Evolutionary conservation across 306 rosid genomes (phyloP), one percentile per base, ranked within the genome.

Genomic region (Begonia fuchsioides): DNA sequence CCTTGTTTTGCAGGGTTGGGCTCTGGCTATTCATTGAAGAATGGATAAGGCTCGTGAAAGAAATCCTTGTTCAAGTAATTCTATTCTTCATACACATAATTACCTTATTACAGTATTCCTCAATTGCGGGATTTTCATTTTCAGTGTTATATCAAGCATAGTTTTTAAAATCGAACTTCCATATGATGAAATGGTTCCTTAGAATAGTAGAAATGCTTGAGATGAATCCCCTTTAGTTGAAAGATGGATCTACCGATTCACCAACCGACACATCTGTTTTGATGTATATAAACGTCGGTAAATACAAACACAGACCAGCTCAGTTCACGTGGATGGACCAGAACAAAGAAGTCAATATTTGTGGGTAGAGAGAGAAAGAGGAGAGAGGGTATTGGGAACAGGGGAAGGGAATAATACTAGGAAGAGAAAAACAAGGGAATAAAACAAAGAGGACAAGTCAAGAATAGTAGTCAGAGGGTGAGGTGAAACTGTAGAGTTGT

Each of bases 1-100:
- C n/a, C n/a, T n/a, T n/a, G n/a, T n/a, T n/a, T 41, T 41, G 45
- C 45, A 41, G 45, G 45, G 45, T 41, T 41, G 45, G 45, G 45
- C 12, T n/a, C 45, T 41, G 35, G 35, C 35, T 26, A 2, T 7
- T 41, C 6, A 41, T 41, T 0, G 1, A n/a, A 41, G 12, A 41
- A 41, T 26, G 32, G 32, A 1, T 11, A 41, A 41, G 45, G 12
- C 45, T 41, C 14, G 10, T n/a, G 13, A 41, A n/a, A 11, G 12
- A 11, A 41, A 11, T 41, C 45, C 14, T 11, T n/a, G n/a, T 3
- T 11, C 12, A 11, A n/a, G 14, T 41, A 10, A 10, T 41, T 41
- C 13, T 10, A 11, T 41, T n/a, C 45, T 10, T 10, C 45, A 11
- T 41, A 41, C 45, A 11, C 14, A 41, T 41, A 10, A 41, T 41